These are phyloP conservation scores for Xylaria sp. DNA, from an alignment of 495 filamentous ascomycete species.

Conservation along the genomic window DNA sequence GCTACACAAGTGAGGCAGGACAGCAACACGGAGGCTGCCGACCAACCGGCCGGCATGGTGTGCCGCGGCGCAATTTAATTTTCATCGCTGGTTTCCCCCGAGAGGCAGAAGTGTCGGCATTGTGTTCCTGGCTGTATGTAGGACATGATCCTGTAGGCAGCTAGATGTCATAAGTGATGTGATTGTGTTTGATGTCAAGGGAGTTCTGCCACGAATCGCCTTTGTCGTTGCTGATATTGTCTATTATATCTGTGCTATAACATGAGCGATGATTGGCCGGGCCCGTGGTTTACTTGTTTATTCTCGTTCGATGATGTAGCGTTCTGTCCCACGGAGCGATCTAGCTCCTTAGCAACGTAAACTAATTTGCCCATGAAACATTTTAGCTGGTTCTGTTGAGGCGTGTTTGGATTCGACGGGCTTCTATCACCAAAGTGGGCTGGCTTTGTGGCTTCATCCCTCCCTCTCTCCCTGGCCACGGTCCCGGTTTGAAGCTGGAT, in stretches of 20 bases:
- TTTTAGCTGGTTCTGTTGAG: background rate
- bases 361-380: background rate
- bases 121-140: background rate
- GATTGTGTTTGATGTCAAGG: background rate
- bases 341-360: background rate
- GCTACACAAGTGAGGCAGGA: slow-evolving; percentile 22
- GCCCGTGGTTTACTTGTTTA: background rate
- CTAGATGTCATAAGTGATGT: background rate
- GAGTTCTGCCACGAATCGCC: background rate
- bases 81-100: background rate
- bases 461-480: background rate
- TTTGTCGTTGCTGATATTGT: background rate
- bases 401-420: background rate
- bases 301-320: background rate
- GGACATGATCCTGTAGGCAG: background rate
- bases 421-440: background rate
- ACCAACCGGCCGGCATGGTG: slow-evolving; percentile 3
- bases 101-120: background rate
- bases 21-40: background rate
- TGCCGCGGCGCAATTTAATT: background rate
- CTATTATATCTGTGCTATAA: background rate
- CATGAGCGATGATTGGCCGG: background rate
- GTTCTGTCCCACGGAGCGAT: slow-evolving; percentile 5
- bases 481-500: background rate
- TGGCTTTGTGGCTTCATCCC: slow-evolving; percentile 8